These are phyloP conservation scores for Penicillium nordicum DNA, from an alignment of 2,329 filamentous ascomycete genomes.

Conservation along the genomic window DNA sequence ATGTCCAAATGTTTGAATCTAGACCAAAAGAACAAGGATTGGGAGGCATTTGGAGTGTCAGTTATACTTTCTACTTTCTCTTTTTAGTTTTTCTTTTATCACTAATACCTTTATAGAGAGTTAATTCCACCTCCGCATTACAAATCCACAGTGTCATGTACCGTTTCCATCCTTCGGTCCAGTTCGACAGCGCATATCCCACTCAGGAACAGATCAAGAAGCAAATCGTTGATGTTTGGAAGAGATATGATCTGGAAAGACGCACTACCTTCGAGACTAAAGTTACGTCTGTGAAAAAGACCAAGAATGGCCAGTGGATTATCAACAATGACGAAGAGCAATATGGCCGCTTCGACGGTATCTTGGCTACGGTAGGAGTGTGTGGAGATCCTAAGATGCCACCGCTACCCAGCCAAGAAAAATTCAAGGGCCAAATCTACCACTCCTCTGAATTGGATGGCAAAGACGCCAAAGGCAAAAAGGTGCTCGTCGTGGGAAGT, in stretches of 20 bases:
- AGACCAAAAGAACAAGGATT: constrained; percentile 60
- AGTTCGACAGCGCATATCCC: constrained; percentile 74
- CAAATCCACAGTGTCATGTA: constrained; percentile 88
- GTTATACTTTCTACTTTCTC: constrained; percentile 22
- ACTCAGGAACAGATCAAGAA: constrained; percentile 70
- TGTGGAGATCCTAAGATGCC: constrained; percentile 77
- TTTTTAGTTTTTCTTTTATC: too few relatives aligned
- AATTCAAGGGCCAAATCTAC: constrained; percentile 68
- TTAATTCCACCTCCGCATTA: constrained; percentile 77
- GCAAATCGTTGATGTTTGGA: constrained; percentile 70
- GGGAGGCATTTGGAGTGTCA: constrained; percentile 76
- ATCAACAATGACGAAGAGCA: constrained; percentile 69
- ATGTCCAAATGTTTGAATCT: constrained; percentile 74
- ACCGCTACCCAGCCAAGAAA: constrained; percentile 64
- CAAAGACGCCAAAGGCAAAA: constrained; percentile 69
- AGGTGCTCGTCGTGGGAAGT: constrained; percentile 71
- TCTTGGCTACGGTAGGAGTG: constrained; percentile 75
- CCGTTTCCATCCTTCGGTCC: constrained; percentile 76
- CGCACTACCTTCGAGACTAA: constrained; percentile 69
- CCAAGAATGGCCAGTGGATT: constrained; percentile 68
- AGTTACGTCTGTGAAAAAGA: constrained; percentile 67
- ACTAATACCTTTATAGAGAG: constrained; percentile 49
- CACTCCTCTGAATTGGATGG: constrained; percentile 75
- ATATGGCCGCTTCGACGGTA: constrained; percentile 71
- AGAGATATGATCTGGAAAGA: constrained; percentile 66